Conservation (phyloP, 1,284 basidiomycete species). For the Leccinum holopus region DNA sequence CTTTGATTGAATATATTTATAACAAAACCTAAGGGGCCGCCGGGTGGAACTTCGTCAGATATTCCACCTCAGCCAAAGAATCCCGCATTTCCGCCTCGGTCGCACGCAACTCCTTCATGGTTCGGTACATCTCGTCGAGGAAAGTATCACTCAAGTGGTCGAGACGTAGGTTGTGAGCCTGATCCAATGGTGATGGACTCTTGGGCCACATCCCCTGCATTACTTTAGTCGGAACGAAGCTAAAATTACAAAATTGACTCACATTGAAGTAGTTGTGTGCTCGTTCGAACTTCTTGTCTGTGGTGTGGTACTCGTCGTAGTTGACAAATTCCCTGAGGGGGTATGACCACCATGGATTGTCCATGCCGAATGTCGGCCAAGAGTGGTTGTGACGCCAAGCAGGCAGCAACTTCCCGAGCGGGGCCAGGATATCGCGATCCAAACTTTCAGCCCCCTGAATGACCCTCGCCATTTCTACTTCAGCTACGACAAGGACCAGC, state of each 20-base stretch:
- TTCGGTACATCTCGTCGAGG: too few species aligned
- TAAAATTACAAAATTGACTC: background rate
- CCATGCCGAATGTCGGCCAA: background rate
- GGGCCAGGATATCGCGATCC: background rate
- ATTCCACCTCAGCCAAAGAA: too few species aligned
- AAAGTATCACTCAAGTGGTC: too few species aligned
- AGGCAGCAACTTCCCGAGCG: background rate
- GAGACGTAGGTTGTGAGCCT: too few species aligned
- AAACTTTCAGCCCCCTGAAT: background rate
- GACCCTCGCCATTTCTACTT: background rate
- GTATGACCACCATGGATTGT: background rate
- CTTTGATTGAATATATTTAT: too few species aligned
- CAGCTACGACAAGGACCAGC: background rate
- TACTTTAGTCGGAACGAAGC: too few species aligned
- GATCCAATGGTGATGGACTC: too few species aligned
- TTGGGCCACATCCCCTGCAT: too few species aligned
- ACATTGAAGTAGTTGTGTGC: background rate
- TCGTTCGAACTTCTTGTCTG: background rate
- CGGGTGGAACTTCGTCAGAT: too few species aligned
- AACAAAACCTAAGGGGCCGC: too few species aligned
- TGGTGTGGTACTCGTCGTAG: background rate
- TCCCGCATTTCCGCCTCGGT: too few species aligned
- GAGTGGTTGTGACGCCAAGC: background rate
- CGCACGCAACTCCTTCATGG: too few species aligned
- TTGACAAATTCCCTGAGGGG: background rate